Evolutionary conservation across 176 grass and related monocot species (phyloP).

Genomic region (Poa annua): DNA sequence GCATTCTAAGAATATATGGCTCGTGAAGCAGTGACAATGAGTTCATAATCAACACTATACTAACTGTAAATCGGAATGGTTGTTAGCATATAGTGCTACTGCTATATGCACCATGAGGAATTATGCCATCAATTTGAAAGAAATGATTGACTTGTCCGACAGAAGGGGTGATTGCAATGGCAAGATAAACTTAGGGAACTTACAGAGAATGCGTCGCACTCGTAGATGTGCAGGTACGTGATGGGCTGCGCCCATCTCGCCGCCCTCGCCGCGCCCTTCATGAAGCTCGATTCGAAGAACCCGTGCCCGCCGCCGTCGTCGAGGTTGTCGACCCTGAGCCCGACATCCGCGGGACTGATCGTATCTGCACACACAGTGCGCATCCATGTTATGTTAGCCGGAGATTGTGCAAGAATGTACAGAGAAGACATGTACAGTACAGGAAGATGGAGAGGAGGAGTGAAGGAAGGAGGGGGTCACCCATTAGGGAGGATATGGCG

Average conservation of each 20-base stretch:
- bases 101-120: neutral
- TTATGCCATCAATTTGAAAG: neutral
- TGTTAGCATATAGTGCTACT: neutral
- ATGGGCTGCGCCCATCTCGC: slow-evolving; percentile 88
- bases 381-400: slow-evolving; percentile 30
- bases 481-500: slow-evolving; percentile 60
- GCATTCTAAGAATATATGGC: neutral
- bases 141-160: neutral
- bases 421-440: neutral
- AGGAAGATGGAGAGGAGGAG: neutral
- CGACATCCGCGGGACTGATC: slow-evolving; percentile 75
- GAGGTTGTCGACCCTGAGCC: slow-evolving; percentile 58
- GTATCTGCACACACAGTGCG: slow-evolving; percentile 64
- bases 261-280: slow-evolving; percentile 53
- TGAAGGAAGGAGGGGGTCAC: slow-evolving; percentile 16
- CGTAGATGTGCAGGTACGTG: slow-evolving; percentile 83
- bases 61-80: neutral
- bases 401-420: neutral
- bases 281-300: slow-evolving; percentile 64
- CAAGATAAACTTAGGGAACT: slow-evolving; percentile 29
- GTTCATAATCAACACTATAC: neutral
- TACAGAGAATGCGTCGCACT: slow-evolving; percentile 79
- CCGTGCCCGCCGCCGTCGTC: slow-evolving; percentile 82
- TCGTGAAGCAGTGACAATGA: neutral
- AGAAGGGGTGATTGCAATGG: neutral